Evolutionary conservation across 2,329 filamentous ascomycete species (phyloP), one percentile per base, ranked within the genome.

Genomic region (Fusarium tanahbumbuense): DNA sequence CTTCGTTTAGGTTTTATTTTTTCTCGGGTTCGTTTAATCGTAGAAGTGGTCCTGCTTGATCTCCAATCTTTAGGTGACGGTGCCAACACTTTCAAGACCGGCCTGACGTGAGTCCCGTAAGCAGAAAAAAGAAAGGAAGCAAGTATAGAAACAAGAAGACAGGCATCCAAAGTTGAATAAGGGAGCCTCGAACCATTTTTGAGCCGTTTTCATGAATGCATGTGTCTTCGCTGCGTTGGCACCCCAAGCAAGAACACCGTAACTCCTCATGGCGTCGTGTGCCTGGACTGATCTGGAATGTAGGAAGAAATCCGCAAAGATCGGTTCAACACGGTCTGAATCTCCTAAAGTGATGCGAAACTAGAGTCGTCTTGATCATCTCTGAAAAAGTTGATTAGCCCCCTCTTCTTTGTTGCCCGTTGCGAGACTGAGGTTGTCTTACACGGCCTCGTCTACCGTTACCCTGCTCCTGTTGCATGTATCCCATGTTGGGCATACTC

Each of bases 381-480:
- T 75, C 75, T 77, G 63, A n/a, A 27, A 60, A 58, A 27, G 34
- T 54, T 59, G 62, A 68, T 78, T 73, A 79, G 76, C 70, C 53
- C 37, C 48, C 56, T 63, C 56, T 62, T 62, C 67, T 61, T 63
- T 46, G 40, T 40, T 61, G 47, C 46, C 60, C 54, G 59, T 59
- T 64, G 58, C 53, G 60, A 64, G 56, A 56, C 49, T 57, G 54
- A 53, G 60, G 42, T 60, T 48, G 46, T 78, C 86, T 82, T 85
- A 88, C 87, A 76, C 88, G 85, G 78, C 88, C 88, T 72, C 88
- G 85, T 78, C 88, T 81, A 68, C 81, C 77, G 77, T 86, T 88
- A 70, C 82, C 83, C 72, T 87, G 86, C 71, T 87, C 86, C 74
- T 89, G 86, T 68, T 84, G 70, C 75, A 78, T 76, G 73, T 86